A percentile compares a stretch with the other conserved stretches of the same genome.
Evolutionary conservation across 495 filamentous ascomycete species (phyloP).

Genomic region (Penicillium cataractarum): DNA sequence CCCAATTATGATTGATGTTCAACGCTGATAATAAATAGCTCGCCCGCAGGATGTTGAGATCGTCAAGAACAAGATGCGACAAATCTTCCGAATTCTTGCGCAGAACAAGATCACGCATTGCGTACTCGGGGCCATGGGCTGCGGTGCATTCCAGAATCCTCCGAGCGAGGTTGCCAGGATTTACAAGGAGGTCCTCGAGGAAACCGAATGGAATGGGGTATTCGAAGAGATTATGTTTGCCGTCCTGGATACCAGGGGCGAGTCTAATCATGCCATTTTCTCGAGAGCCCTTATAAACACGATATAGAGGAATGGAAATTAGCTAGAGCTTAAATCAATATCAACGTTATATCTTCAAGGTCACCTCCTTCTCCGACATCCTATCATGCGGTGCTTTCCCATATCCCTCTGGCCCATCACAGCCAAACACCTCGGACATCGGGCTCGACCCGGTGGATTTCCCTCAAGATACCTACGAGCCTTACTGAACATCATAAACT

Average conservation of each 20-base stretch:
- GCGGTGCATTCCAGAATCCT: slow-evolving; percentile 67
- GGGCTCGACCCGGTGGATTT: background rate
- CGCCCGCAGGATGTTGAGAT: slow-evolving; percentile 18
- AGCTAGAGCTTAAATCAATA: background rate
- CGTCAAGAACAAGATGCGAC: slow-evolving; percentile 61
- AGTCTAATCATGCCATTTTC: slow-evolving; percentile 57
- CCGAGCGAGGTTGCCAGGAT: slow-evolving; percentile 61
- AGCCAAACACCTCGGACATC: background rate
- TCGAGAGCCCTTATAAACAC: slow-evolving; percentile 33
- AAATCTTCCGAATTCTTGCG: slow-evolving; percentile 58
- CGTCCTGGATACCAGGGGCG: slow-evolving; percentile 33
- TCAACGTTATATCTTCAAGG: background rate
- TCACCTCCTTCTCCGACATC: background rate
- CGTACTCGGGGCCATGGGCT: slow-evolving; percentile 69
- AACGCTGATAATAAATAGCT: background rate
- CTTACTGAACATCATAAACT: background rate
- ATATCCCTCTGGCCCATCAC: background rate
- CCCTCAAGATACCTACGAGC: background rate
- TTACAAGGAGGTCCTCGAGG: slow-evolving; percentile 60
- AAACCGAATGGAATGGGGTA: slow-evolving; percentile 54
- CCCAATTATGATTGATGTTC: no score
- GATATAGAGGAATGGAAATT: background rate
- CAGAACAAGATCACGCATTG: slow-evolving; percentile 53
- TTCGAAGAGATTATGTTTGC: slow-evolving; percentile 41
- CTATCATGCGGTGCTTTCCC: background rate